A percentile compares a stretch with the other conserved stretches of the same genome.
These are phyloP conservation scores for Nakataea oryzae DNA, from an alignment of 2,329 filamentous ascomycete genomes.

Conservation along the genomic window DNA sequence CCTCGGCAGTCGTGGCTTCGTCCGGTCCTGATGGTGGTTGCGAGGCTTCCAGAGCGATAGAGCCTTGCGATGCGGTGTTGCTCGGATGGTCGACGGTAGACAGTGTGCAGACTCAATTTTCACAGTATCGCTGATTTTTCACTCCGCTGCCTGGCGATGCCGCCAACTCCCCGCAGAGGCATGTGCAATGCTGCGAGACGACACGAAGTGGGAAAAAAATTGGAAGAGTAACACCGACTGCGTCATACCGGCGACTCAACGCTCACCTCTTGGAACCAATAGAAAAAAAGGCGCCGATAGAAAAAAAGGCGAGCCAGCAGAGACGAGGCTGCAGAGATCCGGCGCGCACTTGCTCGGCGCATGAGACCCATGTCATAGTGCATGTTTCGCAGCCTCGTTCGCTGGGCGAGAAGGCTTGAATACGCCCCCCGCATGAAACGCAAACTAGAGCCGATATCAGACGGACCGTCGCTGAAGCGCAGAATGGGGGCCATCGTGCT, in stretches of 20 bases:
- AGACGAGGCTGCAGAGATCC: too few relatives aligned
- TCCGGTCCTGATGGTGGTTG: too few relatives aligned
- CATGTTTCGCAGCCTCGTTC: neutral
- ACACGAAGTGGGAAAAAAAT: neutral
- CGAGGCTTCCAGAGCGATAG: neutral
- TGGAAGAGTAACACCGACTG: neutral
- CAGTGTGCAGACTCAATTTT: neutral
- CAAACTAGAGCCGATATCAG: constrained; percentile 5
- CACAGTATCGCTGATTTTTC: neutral
- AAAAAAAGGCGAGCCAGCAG: too few relatives aligned
- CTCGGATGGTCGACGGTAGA: too few relatives aligned
- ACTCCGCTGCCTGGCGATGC: neutral
- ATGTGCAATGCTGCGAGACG: neutral
- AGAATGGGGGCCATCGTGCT: constrained; percentile 31
- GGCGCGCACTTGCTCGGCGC: neutral
- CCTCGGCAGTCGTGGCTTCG: too few relatives aligned
- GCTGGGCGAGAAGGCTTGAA: neutral
- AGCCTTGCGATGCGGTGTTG: too few relatives aligned
- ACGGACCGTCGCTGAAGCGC: neutral
- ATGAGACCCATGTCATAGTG: neutral
- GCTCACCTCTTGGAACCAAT: too few relatives aligned
- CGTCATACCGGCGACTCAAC: neutral
- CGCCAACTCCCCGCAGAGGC: too few relatives aligned
- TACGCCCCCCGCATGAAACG: constrained; percentile 9
- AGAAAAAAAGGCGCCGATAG: too few relatives aligned